Percentiles rank a stretch among this genome's conserved stretches.
These are phyloP conservation scores for Phytophthora nicotianae DNA, from an alignment of 352 stramenopile species.

Conservation along the genomic window DNA sequence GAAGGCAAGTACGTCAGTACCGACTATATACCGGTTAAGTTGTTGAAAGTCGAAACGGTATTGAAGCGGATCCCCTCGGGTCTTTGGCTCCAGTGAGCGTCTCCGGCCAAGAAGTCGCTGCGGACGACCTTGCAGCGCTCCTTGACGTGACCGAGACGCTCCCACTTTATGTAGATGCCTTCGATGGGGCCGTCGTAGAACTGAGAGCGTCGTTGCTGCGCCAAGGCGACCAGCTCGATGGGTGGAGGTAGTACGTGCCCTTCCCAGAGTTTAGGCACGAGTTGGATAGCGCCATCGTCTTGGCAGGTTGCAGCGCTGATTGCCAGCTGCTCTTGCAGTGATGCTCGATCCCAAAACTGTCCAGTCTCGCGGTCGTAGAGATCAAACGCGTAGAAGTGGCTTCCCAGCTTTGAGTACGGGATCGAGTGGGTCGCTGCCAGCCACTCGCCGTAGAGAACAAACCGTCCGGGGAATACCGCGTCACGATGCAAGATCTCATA, in stretches of 20 bases:
- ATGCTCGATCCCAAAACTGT: constrained; percentile 48
- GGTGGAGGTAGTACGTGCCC: constrained; percentile 32
- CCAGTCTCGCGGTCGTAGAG: constrained; percentile 68
- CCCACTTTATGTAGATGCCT: constrained; percentile 68
- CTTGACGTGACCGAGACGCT: constrained; percentile 41
- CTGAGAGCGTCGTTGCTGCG: constrained; percentile 41
- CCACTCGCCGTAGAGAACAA: constrained; percentile 87
- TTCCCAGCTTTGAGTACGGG: constrained; percentile 66
- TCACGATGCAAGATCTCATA: constrained; percentile 52
- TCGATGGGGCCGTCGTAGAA: constrained; percentile 58
- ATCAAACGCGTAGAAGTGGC: constrained; percentile 83
- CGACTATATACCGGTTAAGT: not conserved
- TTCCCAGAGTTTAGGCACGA: constrained; percentile 53
- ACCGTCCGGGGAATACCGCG: constrained; percentile 60
- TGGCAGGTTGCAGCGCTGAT: constrained; percentile 16
- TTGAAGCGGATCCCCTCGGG: constrained; percentile 50
- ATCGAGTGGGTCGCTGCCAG: constrained; percentile 81
- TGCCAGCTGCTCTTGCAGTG: constrained; percentile 40
- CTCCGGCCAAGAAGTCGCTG: constrained; percentile 64
- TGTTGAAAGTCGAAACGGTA: not conserved
- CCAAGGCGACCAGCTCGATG: constrained; percentile 45
- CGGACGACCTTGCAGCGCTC: constrained; percentile 62
- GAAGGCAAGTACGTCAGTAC: not conserved
- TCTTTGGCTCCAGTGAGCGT: constrained; percentile 63
- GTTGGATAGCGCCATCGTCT: constrained; percentile 33